Evolutionary conservation across 768 basidiomycete genomes (phyloP).

Genomic region (Amyloporia xantha): DNA sequence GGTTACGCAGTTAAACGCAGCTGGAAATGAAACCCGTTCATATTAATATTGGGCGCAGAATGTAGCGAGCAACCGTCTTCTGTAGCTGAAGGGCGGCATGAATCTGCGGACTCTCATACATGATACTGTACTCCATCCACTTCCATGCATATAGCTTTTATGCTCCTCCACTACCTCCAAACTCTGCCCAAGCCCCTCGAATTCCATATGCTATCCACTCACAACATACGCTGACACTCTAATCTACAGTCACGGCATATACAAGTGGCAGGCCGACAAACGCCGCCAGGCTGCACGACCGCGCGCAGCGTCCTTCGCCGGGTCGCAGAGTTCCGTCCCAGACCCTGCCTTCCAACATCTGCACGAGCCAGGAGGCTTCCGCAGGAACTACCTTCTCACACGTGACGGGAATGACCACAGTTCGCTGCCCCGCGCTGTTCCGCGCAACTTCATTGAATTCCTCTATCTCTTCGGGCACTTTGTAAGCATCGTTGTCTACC

Average conservation of each 20-base stretch:
- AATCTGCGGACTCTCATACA: too few relatives aligned
- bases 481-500: conserved; percentile 47
- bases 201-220: neutral
- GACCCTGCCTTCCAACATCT: conserved; percentile 89
- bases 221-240: neutral
- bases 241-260: conserved; percentile 71
- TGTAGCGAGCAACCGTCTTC: too few relatives aligned
- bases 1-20: too few relatives aligned
- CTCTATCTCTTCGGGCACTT: conserved; percentile 94
- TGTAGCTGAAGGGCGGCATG: too few relatives aligned
- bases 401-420: conserved; percentile 61
- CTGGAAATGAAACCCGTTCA: too few relatives aligned
- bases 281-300: conserved; percentile 52
- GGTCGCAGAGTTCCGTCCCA: conserved; percentile 39
- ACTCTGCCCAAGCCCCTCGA: too few relatives aligned
- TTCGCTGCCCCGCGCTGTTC: conserved; percentile 51
- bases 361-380: conserved; percentile 91
- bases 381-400: conserved; percentile 78
- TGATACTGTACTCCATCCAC: neutral
- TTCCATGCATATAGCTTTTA: neutral
- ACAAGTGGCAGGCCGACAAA: conserved; percentile 88
- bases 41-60: too few relatives aligned
- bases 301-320: conserved; percentile 67
- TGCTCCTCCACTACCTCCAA: too few relatives aligned
- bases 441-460: conserved; percentile 91